Conservation (phyloP, 2,329 filamentous ascomycete genomes). For the Colletotrichum sp. region DNA sequence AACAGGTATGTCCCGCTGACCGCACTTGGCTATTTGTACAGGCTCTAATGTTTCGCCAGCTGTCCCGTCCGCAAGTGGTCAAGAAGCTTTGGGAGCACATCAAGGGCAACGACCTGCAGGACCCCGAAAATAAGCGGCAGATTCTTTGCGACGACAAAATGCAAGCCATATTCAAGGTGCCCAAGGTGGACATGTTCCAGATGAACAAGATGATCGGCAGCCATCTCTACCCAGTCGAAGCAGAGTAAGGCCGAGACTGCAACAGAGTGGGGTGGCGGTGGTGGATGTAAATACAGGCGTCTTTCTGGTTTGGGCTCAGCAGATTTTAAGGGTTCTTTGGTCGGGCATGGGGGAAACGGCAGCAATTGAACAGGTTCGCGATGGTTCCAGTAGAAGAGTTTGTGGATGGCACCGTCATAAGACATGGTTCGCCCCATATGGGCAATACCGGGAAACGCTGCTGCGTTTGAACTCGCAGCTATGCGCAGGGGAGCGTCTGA, state of each 20-base stretch:
- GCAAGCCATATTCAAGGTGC: constrained; percentile 89
- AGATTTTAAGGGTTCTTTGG: background rate
- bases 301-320: constrained; percentile 15
- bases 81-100: constrained; percentile 98
- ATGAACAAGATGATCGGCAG: constrained; percentile 97
- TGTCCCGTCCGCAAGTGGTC: constrained; percentile 93
- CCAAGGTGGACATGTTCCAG: constrained; percentile 96
- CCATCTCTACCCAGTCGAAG: constrained; percentile 85
- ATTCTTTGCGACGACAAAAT: constrained; percentile 92
- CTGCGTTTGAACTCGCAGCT: background rate
- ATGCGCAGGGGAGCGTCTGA: background rate
- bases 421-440: background rate
- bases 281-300: background rate
- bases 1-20: constrained; percentile 52
- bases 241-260: constrained; percentile 24
- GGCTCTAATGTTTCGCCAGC: constrained; percentile 50
- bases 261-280: background rate
- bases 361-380: background rate
- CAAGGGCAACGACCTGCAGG: constrained; percentile 85
- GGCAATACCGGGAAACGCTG: background rate
- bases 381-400: background rate
- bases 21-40: background rate
- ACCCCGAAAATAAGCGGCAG: constrained; percentile 88
- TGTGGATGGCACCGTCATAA: background rate
- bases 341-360: constrained; percentile 7